Evolutionary conservation across 352 stramenopile genomes (phyloP), one percentile per base, ranked within the genome.

Genomic region (Thraustochytrium sp.): DNA sequence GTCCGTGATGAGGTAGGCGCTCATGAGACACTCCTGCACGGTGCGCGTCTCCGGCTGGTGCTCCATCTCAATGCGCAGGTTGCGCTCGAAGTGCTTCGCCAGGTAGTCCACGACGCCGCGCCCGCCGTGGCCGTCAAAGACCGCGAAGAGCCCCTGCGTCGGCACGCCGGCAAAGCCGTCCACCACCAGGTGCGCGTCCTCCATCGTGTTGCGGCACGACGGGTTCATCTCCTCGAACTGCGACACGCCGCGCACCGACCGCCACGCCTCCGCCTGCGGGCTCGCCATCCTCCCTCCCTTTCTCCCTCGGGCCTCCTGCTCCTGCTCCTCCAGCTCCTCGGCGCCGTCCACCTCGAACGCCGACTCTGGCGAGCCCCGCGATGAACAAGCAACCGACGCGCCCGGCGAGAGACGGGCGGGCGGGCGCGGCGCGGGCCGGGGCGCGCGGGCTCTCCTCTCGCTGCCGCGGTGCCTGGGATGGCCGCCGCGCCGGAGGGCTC

Each of bases 121-220:
- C 3, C 90, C 90, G 48, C 90, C 90, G 82, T 94, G 90, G 40
- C 90, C 90, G 84, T 94, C 90, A 73, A 91, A 92, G 1, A 93
- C 85, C 2, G 73, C 89, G 23, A 94, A 89, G 54, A 89, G 87
- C 21, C 74, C 87, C 46, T 54, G 88, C 37, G 46, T 49, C 11
- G 63, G 31, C 38, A 89, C 87, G 49, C 77, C 87, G 40, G 62
- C 82, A 34, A 90, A 86, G 42, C 76, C 73, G 53, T 84, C 37
- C 44, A 87, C 72, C 54, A 90, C 86, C 0, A 89, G 85, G 74
- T 90, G 86, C 48, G 86, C 86, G 84, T 94, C 90, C 84, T 94
- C 88, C 88, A 91, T 91, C 0, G 86, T 91, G 73, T 86, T 89
- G 0, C 89, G 68, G 54, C 82, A 83, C 2, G 59, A 80, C 2